Conservation (phyloP, 2,329 filamentous ascomycete genomes). For the Byssoonygena ceratinophila region DNA sequence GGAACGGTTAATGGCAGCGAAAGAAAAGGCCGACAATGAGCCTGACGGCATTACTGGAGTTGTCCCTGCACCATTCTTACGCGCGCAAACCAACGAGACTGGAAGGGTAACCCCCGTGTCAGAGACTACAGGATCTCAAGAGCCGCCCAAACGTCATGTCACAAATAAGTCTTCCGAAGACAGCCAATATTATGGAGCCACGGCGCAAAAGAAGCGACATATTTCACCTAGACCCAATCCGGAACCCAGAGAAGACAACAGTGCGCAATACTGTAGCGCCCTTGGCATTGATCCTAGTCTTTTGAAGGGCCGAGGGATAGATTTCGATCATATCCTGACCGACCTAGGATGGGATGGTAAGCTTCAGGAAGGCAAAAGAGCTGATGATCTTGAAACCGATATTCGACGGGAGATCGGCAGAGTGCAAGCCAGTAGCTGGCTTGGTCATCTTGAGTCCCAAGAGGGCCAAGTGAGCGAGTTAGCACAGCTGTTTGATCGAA, state of each 20-base stretch:
- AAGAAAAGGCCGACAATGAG: conserved; percentile 51
- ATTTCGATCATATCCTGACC: conserved; percentile 72
- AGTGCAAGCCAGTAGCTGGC: conserved; percentile 85
- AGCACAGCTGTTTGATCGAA: conserved; percentile 71
- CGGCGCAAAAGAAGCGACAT: conserved; percentile 1
- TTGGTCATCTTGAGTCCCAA: conserved; percentile 70
- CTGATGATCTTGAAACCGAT: conserved; percentile 71
- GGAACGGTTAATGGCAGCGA: conserved; percentile 59
- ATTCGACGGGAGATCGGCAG: conserved; percentile 80
- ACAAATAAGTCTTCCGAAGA: conserved; percentile 27
- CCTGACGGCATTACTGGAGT: conserved; percentile 86
- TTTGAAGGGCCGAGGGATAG: conserved; percentile 63
- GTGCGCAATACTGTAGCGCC: conserved; percentile 64
- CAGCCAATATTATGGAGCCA: conserved; percentile 19
- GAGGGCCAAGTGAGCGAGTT: conserved; percentile 83
- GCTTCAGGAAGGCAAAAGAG: conserved; percentile 60
- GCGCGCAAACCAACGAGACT: conserved; percentile 33
- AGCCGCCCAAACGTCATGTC: conserved; percentile 31
- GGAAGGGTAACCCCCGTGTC: conserved; percentile 19
- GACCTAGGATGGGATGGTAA: conserved; percentile 83
- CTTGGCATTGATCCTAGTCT: conserved; percentile 67
- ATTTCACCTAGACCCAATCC: not conserved
- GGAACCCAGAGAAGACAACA: conserved; percentile 53
- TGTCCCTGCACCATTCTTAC: conserved; percentile 60
- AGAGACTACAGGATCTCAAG: conserved; percentile 3